Base-by-base conservation (phyloP, 2,329 filamentous ascomycete species). In the Penicillium sp. region DNA sequence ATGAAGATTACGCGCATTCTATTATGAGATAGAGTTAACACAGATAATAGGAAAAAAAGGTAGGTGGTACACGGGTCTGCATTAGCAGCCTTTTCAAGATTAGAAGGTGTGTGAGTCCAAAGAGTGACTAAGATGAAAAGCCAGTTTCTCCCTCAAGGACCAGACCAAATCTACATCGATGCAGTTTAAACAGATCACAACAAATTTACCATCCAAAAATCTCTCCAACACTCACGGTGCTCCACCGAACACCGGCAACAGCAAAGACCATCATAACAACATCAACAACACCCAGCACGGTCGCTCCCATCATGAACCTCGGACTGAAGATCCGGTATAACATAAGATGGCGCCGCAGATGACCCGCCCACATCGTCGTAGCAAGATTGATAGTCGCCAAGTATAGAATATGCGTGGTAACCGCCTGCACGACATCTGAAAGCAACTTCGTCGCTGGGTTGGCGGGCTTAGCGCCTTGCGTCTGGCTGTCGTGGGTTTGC, bases 301-400 rank as follows among this genome's bases (percentile, higher is more conserved):
- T 74, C 0, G 85, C 86, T 0, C 87, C 90, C 69, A 90, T 82
- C 87, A 99, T 89, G 75, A 93, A 99, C 26, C 93, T 78, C 43
- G 94, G 94, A 74, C 83, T 87, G 67, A 99, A 99, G 41, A 99
- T 90, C 39, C 94, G 83, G 74, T 94, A 99, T 28, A 99, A 81
- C 94, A 99, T 99, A 58, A 99, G 80, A 76, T 99, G 94, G 47
- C 94, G 81, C 49, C 94, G 81, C 65, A 99, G 75, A 75, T 90
- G 86, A 1, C 89, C 92, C 0, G 93, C 90, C 87, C 93, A 96
- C 70, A 88, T 85, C 63, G 94, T 95, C 4, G 92, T 96, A 0
- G 90, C 89, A 21, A 96, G 74, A 26, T 87, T 87, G 67, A 96
- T 83, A 8, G 89, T 87, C 5, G 89, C 89, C 67, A 91, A 94